Evolutionary conservation across 306 rosid genomes (phyloP), one percentile per base, ranked within the genome.

Genomic region (Dalbergia oliveri): DNA sequence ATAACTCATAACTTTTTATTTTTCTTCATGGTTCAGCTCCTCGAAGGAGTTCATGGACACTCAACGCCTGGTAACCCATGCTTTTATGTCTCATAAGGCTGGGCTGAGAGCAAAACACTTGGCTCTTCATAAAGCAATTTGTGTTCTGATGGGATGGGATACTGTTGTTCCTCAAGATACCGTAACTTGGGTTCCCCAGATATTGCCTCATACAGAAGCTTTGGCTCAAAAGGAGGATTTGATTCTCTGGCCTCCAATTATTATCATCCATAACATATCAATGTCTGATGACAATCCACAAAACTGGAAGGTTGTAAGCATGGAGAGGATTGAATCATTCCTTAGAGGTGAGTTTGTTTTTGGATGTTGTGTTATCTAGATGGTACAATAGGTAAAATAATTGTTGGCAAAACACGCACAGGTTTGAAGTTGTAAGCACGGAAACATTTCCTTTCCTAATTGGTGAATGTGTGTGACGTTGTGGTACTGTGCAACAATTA

Each of bases 21-120:
- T 77, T 47, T 81, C 45, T 78, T 31, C 78, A 68, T 83, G 54
- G 65, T 82, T 54, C 97, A 95, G 99, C 87, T 35, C 73, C 66
- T 95, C 99, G 0, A 95, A 95, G 92, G 99, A 94, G 82, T 94
- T 93, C 88, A 83, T 88, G 97, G 95, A 93, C 85, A 94, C 97
- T 72, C 93, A 84, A 66, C 91, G 99, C 75, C 85, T 94, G 59
- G 97, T 89, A 41, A 94, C 91, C 72, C 99, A 94, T 88, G 97
- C 99, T 73, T 94, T 82, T 82, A 94, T 94, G 99, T 94, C 99
- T 75, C 95, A 83, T 82, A 94, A 91, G 88, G 66, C 78, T 78
- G 97, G 99, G 50, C 75, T 85, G 90, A 89, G 97, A 88, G 72
- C 91, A 53, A 85, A 84, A 67, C 99, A 94, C 84, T 18, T 94